phyloP scores from a whole-genome alignment of 2,329 filamentous ascomycete genomes.

The Diaporthe caulivora region DNA sequence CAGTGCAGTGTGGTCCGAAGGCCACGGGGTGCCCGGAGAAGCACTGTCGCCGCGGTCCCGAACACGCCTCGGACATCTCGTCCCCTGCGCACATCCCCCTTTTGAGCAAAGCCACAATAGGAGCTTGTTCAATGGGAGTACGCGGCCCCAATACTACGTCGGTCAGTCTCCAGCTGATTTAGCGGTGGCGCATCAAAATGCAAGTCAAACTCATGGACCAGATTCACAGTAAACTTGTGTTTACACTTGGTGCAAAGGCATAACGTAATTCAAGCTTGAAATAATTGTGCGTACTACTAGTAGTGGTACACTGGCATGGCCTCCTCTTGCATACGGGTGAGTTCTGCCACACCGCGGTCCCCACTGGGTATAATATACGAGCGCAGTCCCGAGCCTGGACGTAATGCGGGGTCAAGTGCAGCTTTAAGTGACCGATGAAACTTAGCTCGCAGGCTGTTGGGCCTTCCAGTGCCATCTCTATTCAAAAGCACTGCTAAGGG shows the following conservation, averaged over 20 bases:
- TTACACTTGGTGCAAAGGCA: background rate
- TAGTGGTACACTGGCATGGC: no score
- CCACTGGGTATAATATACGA: no score
- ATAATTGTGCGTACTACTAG: background rate
- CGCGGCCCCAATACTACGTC: background rate
- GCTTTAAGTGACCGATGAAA: no score
- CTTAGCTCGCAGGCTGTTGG: no score
- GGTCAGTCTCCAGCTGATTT: background rate
- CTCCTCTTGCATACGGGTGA: no score
- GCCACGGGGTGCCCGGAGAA: background rate
- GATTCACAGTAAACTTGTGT: background rate
- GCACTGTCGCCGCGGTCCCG: background rate
- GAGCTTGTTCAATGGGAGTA: background rate
- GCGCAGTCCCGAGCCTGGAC: no score
- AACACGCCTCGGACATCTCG: background rate
- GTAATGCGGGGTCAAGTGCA: no score
- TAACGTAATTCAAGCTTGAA: background rate
- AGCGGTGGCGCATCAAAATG: no score
- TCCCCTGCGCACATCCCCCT: constrained; percentile 4
- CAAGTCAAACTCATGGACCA: background rate
- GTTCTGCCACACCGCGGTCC: no score
- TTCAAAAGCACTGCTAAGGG: no score
- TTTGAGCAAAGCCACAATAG: background rate
- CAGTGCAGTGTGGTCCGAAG: background rate
- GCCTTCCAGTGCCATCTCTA: no score